Conservation (phyloP, 176 grass and related monocot genomes). For the Bothriochloa decipiens region DNA sequence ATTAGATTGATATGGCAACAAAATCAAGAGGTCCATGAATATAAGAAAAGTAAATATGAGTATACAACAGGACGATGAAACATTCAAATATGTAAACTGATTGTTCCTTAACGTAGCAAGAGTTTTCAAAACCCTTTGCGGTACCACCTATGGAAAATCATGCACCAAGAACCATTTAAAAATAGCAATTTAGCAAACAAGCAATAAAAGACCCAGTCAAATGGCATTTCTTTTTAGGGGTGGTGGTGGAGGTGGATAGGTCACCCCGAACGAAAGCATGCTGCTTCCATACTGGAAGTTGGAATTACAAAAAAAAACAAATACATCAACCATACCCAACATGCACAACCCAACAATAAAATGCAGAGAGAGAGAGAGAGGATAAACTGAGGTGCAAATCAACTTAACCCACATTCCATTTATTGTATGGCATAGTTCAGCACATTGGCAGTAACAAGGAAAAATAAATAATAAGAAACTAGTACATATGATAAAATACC, state of each 20-base stretch:
- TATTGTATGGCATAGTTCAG: slow-evolving; percentile 32
- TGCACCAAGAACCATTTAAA: not conserved
- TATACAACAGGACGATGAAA: slow-evolving; percentile 13
- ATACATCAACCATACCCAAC: not conserved
- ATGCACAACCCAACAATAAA: not conserved
- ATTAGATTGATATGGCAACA: not conserved
- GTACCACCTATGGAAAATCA: not conserved
- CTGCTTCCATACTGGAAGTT: too few species aligned
- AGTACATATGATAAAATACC: not conserved
- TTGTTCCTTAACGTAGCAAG: not conserved
- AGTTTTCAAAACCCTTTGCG: not conserved
- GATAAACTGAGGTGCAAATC: slow-evolving; percentile 2
- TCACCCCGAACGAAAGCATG: too few species aligned
- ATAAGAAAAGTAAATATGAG: slow-evolving; percentile 5
- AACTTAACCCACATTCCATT: slow-evolving; percentile 46
- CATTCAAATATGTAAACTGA: not conserved
- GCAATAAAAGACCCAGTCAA: not conserved
- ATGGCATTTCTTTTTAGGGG: too few species aligned
- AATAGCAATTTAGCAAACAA: slow-evolving; percentile 13
- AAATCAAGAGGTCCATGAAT: slow-evolving; percentile 17
- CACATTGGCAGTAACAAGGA: not conserved
- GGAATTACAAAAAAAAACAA: too few species aligned
- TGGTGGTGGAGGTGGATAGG: too few species aligned
- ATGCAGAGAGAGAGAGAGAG: not conserved
- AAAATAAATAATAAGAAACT: not conserved